Conservation (phyloP, 441 rosid genomes). For the Cnidoscolus chayamansa region DNA sequence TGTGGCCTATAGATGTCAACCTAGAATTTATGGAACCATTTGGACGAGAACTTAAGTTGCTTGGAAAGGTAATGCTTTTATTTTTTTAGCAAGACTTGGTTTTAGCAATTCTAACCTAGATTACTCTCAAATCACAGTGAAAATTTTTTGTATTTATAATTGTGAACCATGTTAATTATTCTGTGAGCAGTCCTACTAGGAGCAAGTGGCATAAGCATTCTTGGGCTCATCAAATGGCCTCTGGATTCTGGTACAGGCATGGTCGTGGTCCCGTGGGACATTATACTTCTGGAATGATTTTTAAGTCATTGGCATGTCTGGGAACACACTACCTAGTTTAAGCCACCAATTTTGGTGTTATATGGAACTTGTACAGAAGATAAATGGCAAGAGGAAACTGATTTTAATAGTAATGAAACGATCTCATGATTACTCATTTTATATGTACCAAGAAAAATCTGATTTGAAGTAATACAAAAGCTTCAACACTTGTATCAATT, state of each 20-base stretch:
- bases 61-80: constrained; percentile 61
- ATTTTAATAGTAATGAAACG: not conserved
- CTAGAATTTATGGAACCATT: constrained; percentile 75
- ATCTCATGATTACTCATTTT: not conserved
- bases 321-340: not conserved
- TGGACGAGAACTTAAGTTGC: constrained; percentile 65
- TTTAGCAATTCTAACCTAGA: not conserved
- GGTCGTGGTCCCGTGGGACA: not conserved
- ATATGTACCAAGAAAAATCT: too few species aligned
- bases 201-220: not conserved
- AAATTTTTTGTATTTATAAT: not conserved
- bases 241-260: not conserved
- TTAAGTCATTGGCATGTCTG: not conserved
- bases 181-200: not conserved
- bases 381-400: not conserved
- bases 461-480: not conserved
- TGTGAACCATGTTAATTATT: not conserved
- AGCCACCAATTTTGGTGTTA: not conserved
- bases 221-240: not conserved
- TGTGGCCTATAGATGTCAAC: constrained; percentile 83
- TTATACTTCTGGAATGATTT: not conserved
- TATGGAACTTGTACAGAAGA: not conserved
- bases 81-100: not conserved
- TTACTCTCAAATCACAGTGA: not conserved
- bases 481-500: not conserved